Percentiles rank a stretch among this genome's conserved stretches.
These are phyloP conservation scores for Ophiostoma himal-ulmi DNA, from an alignment of 2,329 filamentous ascomycete genomes.

Conservation along the genomic window DNA sequence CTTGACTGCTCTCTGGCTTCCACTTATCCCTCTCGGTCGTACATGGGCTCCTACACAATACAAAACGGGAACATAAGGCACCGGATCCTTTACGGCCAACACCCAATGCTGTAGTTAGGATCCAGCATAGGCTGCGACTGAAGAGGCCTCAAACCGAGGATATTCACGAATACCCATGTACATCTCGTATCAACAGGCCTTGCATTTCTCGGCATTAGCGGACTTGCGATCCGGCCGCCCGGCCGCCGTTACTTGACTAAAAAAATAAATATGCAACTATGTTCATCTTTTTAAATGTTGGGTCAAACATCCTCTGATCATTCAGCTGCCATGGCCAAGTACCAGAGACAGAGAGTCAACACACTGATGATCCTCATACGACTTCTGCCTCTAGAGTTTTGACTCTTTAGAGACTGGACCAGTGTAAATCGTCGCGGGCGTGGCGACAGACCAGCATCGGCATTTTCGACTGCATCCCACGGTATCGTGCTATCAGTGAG, in stretches of 20 bases:
- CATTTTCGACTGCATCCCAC: background rate
- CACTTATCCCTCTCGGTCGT: too few relatives aligned
- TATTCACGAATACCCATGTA: background rate
- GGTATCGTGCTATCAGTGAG: background rate
- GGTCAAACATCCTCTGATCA: background rate
- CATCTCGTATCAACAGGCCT: background rate
- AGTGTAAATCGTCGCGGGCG: background rate
- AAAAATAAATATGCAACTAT: background rate
- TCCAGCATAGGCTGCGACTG: background rate
- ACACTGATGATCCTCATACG: background rate
- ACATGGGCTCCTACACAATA: background rate
- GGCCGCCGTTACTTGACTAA: background rate
- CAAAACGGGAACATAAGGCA: background rate
- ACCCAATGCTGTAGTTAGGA: background rate
- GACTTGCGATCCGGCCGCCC: background rate
- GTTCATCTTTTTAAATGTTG: background rate
- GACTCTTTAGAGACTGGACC: background rate
- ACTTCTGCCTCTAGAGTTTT: background rate
- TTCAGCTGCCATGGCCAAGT: background rate
- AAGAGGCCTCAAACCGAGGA: background rate
- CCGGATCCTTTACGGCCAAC: background rate
- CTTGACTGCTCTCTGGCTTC: too few relatives aligned
- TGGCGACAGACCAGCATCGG: background rate
- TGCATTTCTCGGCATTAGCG: background rate
- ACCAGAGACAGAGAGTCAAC: background rate